phyloP scores from a whole-genome alignment of 768 basidiomycete genomes.

The Coprinellus aureogranulatus region DNA sequence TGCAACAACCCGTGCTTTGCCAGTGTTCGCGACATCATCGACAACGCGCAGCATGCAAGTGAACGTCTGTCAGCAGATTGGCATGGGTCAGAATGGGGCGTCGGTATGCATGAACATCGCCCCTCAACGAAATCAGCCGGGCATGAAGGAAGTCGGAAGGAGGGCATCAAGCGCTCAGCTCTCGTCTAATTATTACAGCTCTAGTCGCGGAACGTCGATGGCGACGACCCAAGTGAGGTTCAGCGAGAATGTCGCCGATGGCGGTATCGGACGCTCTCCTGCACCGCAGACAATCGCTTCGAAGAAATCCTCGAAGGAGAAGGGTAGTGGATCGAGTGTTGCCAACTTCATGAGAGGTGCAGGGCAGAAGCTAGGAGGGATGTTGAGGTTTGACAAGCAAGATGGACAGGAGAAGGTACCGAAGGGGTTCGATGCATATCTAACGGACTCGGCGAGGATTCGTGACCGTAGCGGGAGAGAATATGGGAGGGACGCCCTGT shows the following conservation, averaged over 20 bases:
- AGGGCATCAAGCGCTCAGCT: neutral
- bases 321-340: neutral
- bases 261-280: neutral
- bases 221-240: neutral
- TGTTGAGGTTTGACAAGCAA: neutral
- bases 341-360: neutral
- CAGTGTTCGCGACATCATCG: neutral
- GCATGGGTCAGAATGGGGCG: neutral
- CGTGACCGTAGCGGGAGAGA: too few species aligned
- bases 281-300: neutral
- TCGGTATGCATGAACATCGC: neutral
- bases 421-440: too few species aligned
- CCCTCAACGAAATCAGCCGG: neutral
- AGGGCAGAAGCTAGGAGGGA: conserved; percentile 1
- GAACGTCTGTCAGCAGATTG: neutral
- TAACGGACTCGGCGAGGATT: too few species aligned
- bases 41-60: neutral
- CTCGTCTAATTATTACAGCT: neutral
- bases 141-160: neutral
- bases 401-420: neutral
- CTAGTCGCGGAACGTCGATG: too few species aligned
- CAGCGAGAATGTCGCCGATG: neutral
- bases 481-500: too few species aligned
- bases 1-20: neutral
- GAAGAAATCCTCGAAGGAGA: neutral